Conservation (phyloP, 164 flowering plant genomes). For the Aristolochia contorta region DNA sequence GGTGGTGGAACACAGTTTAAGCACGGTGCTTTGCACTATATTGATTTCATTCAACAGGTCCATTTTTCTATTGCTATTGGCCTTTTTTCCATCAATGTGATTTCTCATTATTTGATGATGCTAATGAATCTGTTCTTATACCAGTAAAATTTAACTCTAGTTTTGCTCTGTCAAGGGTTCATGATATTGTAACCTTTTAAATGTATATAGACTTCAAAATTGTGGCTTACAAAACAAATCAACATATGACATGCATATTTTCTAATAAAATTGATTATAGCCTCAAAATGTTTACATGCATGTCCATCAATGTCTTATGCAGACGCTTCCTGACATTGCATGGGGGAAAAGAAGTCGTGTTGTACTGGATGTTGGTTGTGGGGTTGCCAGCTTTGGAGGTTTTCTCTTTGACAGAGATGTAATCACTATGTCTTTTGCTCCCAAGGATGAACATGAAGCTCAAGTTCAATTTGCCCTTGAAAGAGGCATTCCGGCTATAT, state of each 20-base stretch:
- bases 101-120: neutral
- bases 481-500: conserved; percentile 95
- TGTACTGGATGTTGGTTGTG: conserved; percentile 95
- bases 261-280: no score
- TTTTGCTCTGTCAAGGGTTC: neutral
- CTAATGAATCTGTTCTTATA: neutral
- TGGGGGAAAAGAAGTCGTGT: conserved; percentile 91
- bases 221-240: no score
- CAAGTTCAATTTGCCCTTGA: conserved; percentile 99
- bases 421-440: conserved; percentile 92
- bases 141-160: neutral
- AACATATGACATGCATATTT: no score
- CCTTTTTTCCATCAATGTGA: neutral
- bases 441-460: conserved; percentile 99
- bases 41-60: conserved; percentile 76
- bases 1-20: conserved; percentile 99
- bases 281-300: neutral
- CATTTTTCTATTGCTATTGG: conserved; percentile 3
- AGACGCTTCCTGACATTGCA: conserved; percentile 70
- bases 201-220: no score
- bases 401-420: conserved; percentile 89
- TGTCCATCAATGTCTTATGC: conserved; percentile 7
- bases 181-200: no score
- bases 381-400: conserved; percentile 99
- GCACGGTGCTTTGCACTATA: conserved; percentile 91